phyloP scores from a whole-genome alignment of 345 rosid species.

The Arabidopsis suecica region DNA sequence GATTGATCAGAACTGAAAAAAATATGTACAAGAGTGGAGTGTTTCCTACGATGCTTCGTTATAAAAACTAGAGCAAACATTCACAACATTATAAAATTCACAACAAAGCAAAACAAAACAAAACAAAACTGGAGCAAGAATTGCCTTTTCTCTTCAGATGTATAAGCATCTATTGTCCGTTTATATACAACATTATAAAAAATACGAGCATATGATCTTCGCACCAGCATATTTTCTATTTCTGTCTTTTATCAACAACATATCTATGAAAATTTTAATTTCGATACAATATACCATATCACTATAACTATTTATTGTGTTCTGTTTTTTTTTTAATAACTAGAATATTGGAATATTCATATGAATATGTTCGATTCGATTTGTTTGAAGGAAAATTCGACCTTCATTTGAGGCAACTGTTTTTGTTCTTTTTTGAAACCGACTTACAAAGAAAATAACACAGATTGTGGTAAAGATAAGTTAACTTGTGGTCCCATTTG shows the following conservation, averaged over 20 bases:
- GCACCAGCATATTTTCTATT: neutral
- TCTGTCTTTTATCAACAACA: no score
- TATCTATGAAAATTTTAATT: no score
- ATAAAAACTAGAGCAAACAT: no score
- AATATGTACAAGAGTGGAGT: no score
- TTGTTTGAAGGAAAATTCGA: neutral
- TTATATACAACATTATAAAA: neutral
- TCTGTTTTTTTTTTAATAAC: neutral
- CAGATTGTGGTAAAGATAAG: neutral
- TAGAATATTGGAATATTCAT: slow-evolving; percentile 5
- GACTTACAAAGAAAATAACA: neutral
- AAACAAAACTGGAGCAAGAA: slow-evolving; percentile 11
- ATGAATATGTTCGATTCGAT: neutral
- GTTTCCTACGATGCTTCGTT: no score
- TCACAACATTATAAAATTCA: no score
- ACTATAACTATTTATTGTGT: neutral
- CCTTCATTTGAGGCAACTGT: slow-evolving; percentile 14
- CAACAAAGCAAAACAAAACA: neutral
- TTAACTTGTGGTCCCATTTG: slow-evolving; percentile 36
- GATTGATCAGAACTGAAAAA: no score
- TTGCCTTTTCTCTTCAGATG: neutral
- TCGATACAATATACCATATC: no score
- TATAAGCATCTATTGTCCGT: neutral
- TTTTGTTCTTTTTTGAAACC: slow-evolving; percentile 13
- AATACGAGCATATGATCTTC: neutral